Base-by-base conservation (phyloP, 1,139 yeast species). In the Magnusiomyces starmeri region DNA sequence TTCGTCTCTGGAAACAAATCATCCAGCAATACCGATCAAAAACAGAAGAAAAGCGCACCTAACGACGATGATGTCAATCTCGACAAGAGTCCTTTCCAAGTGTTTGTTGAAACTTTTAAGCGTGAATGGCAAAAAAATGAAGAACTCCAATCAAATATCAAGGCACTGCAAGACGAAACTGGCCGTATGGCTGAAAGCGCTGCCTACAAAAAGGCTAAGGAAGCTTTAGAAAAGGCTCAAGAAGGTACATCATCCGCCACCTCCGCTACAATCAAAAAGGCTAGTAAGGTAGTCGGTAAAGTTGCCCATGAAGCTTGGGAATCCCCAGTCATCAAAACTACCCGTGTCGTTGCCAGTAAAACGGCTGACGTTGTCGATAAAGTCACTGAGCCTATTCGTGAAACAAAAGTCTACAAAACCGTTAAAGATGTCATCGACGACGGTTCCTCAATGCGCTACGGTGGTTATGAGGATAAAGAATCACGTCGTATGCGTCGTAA, bases 221-320 rank as follows among this genome's bases (percentile, higher is more conserved):
- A 89, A 59, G 98, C 98, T 0, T 88, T 85, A 62, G 88, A 85
- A 54, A 78, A 75, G 58, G 48, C 97, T 2, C 94, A 66, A 32
- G 55, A 52, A 22, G 70, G 71, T 7, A 62, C 69, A 2, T 62
- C 68, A 24, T 60, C 65, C 32, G 70, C 70, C 12, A 87, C 96
- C 9, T 90, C 95, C 2, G 80, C 84, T 66, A 86, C 89, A 45
- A 80, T 89, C 54, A 79, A 81, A 61, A 86, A 86, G 70, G 92
- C 97, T 2, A 97, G 97, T n/a, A 88, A 85, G 63, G 94, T 83
- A 35, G 88, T 92, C 29, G 98, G 97, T 52, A 83, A 79, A 52
- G 95, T 82, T 45, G 98, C 97, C 2, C 76, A 79, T 46, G 83
- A 83, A 57, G 97, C 97, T 0, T 94, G 99, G 99, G 97, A 94